Percentiles rank a stretch among this genome's conserved stretches.
Evolutionary conservation across 139 green algal genomes (phyloP).

Genomic region (Tetraselmis chui): DNA sequence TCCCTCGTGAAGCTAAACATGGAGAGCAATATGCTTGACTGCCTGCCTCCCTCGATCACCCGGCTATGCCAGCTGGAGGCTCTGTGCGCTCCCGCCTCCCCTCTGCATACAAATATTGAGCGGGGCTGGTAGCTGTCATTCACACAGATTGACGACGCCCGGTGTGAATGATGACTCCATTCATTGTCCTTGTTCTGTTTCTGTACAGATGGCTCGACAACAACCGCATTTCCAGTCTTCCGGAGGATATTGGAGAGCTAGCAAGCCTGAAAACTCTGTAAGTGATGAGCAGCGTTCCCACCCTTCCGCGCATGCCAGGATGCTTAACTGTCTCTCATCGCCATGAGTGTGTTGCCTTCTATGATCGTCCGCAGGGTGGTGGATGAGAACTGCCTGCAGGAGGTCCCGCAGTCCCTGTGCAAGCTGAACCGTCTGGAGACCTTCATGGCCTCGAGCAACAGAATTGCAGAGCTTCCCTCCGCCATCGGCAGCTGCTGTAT

Average conservation of each 20-base stretch:
- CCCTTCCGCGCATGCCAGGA: too few species aligned
- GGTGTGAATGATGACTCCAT: too few species aligned
- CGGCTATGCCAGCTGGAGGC: not conserved
- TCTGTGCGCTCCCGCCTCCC: not conserved
- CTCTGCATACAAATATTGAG: too few species aligned
- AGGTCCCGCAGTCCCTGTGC: not conserved
- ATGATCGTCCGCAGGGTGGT: not conserved
- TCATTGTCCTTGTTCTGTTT: too few species aligned
- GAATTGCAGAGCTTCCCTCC: not conserved
- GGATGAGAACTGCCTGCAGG: not conserved
- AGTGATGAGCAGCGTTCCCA: too few species aligned
- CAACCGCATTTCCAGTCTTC: not conserved
- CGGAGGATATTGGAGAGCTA: not conserved
- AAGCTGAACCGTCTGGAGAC: not conserved
- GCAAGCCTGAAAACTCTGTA: not conserved
- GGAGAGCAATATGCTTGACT: not conserved
- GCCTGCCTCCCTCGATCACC: not conserved
- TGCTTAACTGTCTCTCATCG: too few species aligned
- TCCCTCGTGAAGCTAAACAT: not conserved
- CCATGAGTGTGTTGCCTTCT: too few species aligned
- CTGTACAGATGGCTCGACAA: not conserved
- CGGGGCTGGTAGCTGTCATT: too few species aligned
- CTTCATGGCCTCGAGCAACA: not conserved
- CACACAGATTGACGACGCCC: too few species aligned
- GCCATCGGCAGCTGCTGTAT: not conserved